Percentiles rank a stretch among this genome's conserved stretches.
These are phyloP conservation scores for Cyclotella distinguenda DNA, from an alignment of 108 stramenopile genomes.

Conservation along the genomic window DNA sequence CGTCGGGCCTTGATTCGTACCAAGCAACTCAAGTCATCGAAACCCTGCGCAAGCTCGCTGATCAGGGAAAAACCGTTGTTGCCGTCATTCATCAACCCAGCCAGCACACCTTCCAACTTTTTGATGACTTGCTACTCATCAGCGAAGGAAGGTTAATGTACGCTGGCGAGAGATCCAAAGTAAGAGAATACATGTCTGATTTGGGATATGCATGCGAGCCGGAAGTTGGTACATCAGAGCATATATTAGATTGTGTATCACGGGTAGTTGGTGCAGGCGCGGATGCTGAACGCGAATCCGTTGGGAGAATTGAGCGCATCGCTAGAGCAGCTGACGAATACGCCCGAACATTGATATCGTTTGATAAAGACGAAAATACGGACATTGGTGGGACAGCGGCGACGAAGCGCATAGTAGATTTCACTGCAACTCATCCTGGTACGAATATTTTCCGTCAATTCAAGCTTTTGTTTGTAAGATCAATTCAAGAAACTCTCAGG, in stretches of 20 bases:
- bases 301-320: slow-evolving; percentile 54
- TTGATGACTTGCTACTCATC: slow-evolving; percentile 83
- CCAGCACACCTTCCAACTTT: slow-evolving; percentile 74
- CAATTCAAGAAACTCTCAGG: slow-evolving; percentile 65
- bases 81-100: slow-evolving; percentile 90
- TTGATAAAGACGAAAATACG: slow-evolving; percentile 5
- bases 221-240: slow-evolving; percentile 74
- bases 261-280: slow-evolving; percentile 52
- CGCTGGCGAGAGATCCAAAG: slow-evolving; percentile 67
- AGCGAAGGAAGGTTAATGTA: slow-evolving; percentile 87
- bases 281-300: slow-evolving; percentile 35
- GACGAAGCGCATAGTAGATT: slow-evolving; percentile 50
- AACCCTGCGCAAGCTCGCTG: slow-evolving; percentile 71
- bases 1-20: slow-evolving; percentile 75
- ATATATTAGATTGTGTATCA: slow-evolving; percentile 84
- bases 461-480: slow-evolving; percentile 57
- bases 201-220: slow-evolving; percentile 55
- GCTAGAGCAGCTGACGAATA: slow-evolving; percentile 45
- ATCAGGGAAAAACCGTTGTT: slow-evolving; percentile 78
- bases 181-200: slow-evolving; percentile 57
- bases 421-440: slow-evolving; percentile 43
- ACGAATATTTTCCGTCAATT: slow-evolving; percentile 75
- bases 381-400: slow-evolving; percentile 18
- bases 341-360: slow-evolving; percentile 39
- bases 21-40: slow-evolving; percentile 70